Base-by-base conservation (phyloP, 2,329 filamentous ascomycete genomes). In the Talaromyces marneffei region DNA sequence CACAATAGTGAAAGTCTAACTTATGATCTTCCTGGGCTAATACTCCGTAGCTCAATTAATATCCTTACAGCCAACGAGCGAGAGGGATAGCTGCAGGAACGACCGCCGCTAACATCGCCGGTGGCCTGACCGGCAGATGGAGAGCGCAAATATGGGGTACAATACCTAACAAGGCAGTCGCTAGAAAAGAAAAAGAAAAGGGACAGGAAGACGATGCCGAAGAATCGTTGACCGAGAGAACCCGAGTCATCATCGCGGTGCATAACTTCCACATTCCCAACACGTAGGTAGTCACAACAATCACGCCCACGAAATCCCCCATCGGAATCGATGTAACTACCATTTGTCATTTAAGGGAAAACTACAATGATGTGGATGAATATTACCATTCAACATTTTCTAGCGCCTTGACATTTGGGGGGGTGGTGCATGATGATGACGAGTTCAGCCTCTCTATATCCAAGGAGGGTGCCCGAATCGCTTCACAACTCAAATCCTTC, bases 21-120 rank as follows among this genome's bases (percentile, higher is more conserved):
- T 27, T 40, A 23, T 40, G 52, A 55, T 55, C 35, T 55, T 55
- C 33, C 35, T 20, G 52, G 20, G 14, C 29, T 31, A 25, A n/a
- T n/a, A n/a, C n/a, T n/a, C n/a, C n/a, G 20, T 39, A 54, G 14
- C 25, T n/a, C 52, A 37, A 10, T 9, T 35, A 29, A 23, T 31
- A 46, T 48, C 23, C 20, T 57, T 18, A 18, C n/a, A 50, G 18
- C 42, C 31, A 48, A 27, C 25, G 33, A 59, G 46, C 25, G 29
- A 23, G 18, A 27, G 27, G 31, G 18, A 27, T 18, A 50, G 25
- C 46, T 59, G 57, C 57, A 59, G 57, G 57, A 59, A 59, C 57
- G 35, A 48, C 56, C 25, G 56, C 42, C 29, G 35, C 46, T 33
- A 59, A 33, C 20, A 39, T 12, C 14, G 29, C 20, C 27, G 29